Evolutionary conservation across 2,329 filamentous ascomycete species (phyloP).

Genomic region (Epichloe sibirici): DNA sequence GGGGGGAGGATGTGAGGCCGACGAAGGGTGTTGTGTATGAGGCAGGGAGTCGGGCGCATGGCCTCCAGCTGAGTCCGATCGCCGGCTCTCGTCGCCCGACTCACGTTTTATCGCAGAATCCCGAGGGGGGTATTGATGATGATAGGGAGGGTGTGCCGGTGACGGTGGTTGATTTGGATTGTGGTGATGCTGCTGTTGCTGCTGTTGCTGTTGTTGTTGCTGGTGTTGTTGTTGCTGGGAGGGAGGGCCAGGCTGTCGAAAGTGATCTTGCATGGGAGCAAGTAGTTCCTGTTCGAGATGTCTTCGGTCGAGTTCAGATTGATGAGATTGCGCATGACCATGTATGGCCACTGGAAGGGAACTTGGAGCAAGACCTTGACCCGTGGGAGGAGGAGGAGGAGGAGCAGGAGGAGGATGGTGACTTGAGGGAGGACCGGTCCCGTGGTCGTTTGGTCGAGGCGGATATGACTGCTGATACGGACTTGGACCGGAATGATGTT

Average conservation of each 20-base stretch:
- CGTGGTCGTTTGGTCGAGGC: conserved; percentile 21
- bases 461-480: conserved; percentile 30
- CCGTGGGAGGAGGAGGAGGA: not conserved
- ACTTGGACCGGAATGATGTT: conserved; percentile 18
- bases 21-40: conserved; percentile 19
- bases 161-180: conserved; percentile 23
- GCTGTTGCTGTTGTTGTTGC: conserved; percentile 9
- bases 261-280: conserved; percentile 42
- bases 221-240: not conserved
- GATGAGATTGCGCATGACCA: conserved; percentile 21
- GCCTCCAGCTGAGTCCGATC: conserved; percentile 38
- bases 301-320: conserved; percentile 38
- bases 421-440: conserved; percentile 12
- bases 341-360: conserved; percentile 14
- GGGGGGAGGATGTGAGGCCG: conserved; percentile 15
- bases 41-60: conserved; percentile 25
- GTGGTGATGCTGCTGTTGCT: conserved; percentile 11
- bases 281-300: conserved; percentile 44
- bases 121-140: conserved; percentile 31
- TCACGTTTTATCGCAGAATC: conserved; percentile 47
- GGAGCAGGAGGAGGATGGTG: not conserved
- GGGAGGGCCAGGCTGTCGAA: conserved; percentile 19
- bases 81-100: conserved; percentile 36
- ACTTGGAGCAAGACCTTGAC: conserved; percentile 10
- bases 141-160: conserved; percentile 31